phyloP scores from a whole-genome alignment of 176 grass and related monocot genomes.

The Zoysia pacifica region DNA sequence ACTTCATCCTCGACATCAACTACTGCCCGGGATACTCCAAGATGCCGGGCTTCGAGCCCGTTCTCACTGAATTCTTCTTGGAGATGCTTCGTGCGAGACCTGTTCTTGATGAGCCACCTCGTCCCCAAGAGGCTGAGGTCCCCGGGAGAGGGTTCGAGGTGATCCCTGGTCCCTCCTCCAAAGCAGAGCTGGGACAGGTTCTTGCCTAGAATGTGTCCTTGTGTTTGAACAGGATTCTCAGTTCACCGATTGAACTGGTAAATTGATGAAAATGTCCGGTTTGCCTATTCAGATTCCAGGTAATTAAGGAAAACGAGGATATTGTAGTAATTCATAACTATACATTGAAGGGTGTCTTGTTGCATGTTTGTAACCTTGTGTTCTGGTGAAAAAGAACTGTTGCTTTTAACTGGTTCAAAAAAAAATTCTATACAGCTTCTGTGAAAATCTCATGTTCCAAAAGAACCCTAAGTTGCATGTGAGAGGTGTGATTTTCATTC shows the following conservation, averaged over 20 bases:
- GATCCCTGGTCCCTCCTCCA: neutral
- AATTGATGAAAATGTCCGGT: neutral
- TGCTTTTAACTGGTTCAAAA: no score
- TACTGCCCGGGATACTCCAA: slow-evolving; percentile 84
- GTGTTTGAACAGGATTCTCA: neutral
- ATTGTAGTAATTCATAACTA: neutral
- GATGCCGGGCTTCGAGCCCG: slow-evolving; percentile 63
- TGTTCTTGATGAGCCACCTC: neutral
- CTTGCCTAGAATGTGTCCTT: neutral
- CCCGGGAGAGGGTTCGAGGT: neutral
- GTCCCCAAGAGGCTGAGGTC: neutral
- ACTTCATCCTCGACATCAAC: slow-evolving; percentile 83
- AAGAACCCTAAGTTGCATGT: no score
- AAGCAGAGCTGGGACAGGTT: neutral
- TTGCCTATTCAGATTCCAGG: neutral
- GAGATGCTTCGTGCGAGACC: slow-evolving; percentile 23
- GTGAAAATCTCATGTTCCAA: no score
- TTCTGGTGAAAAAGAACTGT: neutral
- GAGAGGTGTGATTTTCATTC: no score
- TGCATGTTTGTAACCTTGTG: neutral
- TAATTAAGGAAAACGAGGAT: neutral
- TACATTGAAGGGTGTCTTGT: neutral
- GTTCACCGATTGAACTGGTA: neutral
- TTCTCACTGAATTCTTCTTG: slow-evolving; percentile 64
- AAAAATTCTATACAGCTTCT: no score